These are phyloP conservation scores for Lophiostoma macrostomum DNA, from an alignment of 495 filamentous ascomycete species.

Conservation along the genomic window DNA sequence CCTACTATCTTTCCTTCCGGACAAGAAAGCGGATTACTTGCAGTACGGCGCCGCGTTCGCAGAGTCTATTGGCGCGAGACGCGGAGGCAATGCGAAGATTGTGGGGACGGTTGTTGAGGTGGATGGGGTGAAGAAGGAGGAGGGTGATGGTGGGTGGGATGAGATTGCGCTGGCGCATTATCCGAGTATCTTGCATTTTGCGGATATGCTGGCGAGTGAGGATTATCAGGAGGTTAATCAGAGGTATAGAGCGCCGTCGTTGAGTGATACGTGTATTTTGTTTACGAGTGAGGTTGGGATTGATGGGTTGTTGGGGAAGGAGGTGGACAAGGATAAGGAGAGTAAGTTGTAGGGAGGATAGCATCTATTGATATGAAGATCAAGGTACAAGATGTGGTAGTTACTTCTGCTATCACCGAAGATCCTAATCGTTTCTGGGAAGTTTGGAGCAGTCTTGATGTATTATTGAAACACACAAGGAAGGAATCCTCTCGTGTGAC, in stretches of 20 bases:
- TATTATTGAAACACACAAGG: no score
- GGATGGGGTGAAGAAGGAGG: slow-evolving; percentile 29
- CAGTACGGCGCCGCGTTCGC: slow-evolving; percentile 59
- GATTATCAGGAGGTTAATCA: slow-evolving; percentile 65
- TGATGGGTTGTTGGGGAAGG: no score
- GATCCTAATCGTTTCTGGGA: no score
- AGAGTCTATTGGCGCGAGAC: slow-evolving; percentile 48
- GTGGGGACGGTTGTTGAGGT: slow-evolving; percentile 55
- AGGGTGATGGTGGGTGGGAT: slow-evolving; percentile 47
- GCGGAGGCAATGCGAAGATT: slow-evolving; percentile 61
- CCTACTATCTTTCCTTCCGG: slow-evolving; percentile 57
- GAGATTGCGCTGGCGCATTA: slow-evolving; percentile 66
- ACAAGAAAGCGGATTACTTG: slow-evolving; percentile 53
- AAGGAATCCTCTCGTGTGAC: no score
- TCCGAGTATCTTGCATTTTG: slow-evolving; percentile 61
- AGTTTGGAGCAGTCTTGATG: no score
- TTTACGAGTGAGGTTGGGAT: slow-evolving; percentile 58
- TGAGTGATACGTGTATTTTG: slow-evolving; percentile 63
- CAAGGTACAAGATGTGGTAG: no score
- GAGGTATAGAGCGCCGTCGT: slow-evolving; percentile 51
- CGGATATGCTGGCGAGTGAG: slow-evolving; percentile 58
- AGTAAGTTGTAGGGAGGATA: no score
- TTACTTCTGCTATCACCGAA: no score
- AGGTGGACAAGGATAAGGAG: no score
- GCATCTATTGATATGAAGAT: no score